Conservation (phyloP, 148 eudicot species). For the Diospyros kaki region DNA sequence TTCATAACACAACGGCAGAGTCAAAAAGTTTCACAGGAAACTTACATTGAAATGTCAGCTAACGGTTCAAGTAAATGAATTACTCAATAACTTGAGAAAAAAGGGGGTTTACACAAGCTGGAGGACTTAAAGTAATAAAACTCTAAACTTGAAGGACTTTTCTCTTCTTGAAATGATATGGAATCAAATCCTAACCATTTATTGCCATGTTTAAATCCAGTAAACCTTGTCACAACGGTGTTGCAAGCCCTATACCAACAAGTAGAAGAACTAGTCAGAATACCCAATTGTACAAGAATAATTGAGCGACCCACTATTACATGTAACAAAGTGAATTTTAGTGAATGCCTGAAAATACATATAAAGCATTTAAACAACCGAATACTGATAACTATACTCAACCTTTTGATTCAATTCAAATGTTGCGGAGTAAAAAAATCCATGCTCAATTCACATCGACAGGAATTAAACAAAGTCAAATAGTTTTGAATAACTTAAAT, state of each 20-base stretch:
- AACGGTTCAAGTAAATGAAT: background rate
- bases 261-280: conserved; percentile 34
- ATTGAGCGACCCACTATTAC: background rate
- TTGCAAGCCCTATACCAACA: conserved; percentile 42
- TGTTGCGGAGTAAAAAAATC: background rate
- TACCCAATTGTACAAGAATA: background rate
- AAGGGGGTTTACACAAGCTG: conserved; percentile 6
- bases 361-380: background rate
- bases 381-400: background rate
- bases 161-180: conserved; percentile 6
- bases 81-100: background rate
- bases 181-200: conserved; percentile 8
- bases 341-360: background rate
- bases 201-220: conserved; percentile 15
- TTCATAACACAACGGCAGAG: too few species aligned
- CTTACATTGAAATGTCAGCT: background rate
- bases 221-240: conserved; percentile 44
- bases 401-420: background rate
- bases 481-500: background rate
- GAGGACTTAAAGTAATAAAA: background rate
- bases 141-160: conserved; percentile 8
- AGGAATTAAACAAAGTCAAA: background rate
- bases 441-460: background rate
- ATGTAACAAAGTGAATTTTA: background rate
- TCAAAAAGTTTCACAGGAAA: background rate